These are phyloP conservation scores for Furcasterigmium furcatum DNA, from an alignment of 2,329 filamentous ascomycete genomes.

Conservation along the genomic window DNA sequence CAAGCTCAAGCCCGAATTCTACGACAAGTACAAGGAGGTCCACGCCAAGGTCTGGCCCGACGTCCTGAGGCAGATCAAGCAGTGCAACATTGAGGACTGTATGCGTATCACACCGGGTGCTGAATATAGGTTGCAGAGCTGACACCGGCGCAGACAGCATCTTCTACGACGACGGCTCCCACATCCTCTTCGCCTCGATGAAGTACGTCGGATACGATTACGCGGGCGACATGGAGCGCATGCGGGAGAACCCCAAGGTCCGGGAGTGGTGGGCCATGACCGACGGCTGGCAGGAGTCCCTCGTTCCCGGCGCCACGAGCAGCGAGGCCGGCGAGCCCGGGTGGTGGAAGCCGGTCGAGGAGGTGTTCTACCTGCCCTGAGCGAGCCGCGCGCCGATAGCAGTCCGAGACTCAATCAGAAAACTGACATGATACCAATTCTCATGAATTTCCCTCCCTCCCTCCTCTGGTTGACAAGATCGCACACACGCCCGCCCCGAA, in stretches of 20 bases:
- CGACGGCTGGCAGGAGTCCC: conserved; percentile 67
- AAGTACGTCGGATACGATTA: conserved; percentile 76
- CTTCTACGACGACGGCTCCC: conserved; percentile 60
- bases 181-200: conserved; percentile 71
- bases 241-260: conserved; percentile 70
- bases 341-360: conserved; percentile 69
- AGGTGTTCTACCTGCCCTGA: conserved; percentile 63
- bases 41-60: conserved; percentile 76
- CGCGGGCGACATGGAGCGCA: conserved; percentile 71
- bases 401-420: no score
- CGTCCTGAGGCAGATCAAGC: conserved; percentile 71
- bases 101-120: conserved; percentile 18
- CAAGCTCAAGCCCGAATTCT: conserved; percentile 63
- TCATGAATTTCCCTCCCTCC: no score
- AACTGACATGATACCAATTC: no score
- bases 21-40: conserved; percentile 69
- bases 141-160: conserved; percentile 57
- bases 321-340: conserved; percentile 56
- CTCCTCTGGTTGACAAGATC: no score
- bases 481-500: no score
- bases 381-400: no score
- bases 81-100: conserved; percentile 74
- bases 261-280: conserved; percentile 81
- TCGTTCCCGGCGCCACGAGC: conserved; percentile 56
- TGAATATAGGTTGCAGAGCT: background rate